These are phyloP conservation scores for Pseudisothecium myosuroides DNA, from an alignment of 225 moss, liverwort and hornwort genomes.

Conservation along the genomic window DNA sequence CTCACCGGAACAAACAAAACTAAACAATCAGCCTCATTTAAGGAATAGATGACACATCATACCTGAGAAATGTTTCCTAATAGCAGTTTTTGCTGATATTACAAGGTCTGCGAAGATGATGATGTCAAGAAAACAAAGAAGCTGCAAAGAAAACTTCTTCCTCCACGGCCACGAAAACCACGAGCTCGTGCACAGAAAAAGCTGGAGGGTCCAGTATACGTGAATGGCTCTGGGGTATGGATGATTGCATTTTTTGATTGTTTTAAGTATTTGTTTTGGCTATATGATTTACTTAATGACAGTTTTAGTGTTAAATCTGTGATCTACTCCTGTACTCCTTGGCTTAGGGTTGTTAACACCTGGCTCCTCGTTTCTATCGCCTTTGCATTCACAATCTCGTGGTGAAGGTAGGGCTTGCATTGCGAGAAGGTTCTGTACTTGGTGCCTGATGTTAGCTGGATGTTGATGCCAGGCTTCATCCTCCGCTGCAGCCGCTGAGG, in stretches of 20 bases:
- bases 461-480: conserved; percentile 37
- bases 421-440: neutral
- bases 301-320: neutral
- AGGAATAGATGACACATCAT: neutral
- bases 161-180: conserved; percentile 32
- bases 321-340: neutral
- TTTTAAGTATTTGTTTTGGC: neutral
- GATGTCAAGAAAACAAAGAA: conserved; percentile 61
- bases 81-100: neutral
- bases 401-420: neutral
- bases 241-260: neutral
- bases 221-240: conserved; percentile 1
- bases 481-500: conserved; percentile 16
- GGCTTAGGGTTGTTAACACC: neutral
- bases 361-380: neutral
- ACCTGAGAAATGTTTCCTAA: neutral
- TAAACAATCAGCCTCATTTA: neutral
- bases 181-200: conserved; percentile 8
- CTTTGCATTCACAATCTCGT: neutral
- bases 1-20: neutral
- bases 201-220: neutral
- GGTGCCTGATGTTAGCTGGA: conserved; percentile 11
- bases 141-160: conserved; percentile 33
- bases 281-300: neutral
- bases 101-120: conserved; percentile 86